Evolutionary conservation across 2,329 filamentous ascomycete species (phyloP).

Genomic region (Anthostomella pinea): DNA sequence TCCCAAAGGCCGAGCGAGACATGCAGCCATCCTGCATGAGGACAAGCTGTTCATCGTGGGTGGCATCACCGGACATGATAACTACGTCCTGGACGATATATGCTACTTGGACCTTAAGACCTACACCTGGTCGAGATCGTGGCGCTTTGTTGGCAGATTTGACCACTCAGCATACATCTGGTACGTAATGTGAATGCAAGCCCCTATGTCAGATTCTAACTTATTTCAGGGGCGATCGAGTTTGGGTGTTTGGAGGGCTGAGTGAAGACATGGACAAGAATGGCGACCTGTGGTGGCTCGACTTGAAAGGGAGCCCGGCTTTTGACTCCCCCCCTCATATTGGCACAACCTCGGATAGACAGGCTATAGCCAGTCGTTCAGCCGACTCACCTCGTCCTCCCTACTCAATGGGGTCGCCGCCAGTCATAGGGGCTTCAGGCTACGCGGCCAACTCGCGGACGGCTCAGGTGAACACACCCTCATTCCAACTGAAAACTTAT

Average conservation of each 20-base stretch:
- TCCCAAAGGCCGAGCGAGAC: slow-evolving; percentile 85
- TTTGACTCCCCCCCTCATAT: slow-evolving; percentile 68
- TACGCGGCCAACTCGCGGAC: slow-evolving; percentile 68
- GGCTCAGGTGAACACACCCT: slow-evolving; percentile 64
- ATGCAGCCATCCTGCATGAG: slow-evolving; percentile 91
- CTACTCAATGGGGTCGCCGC: slow-evolving; percentile 48
- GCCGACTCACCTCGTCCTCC: slow-evolving; percentile 50
- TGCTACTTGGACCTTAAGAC: slow-evolving; percentile 97
- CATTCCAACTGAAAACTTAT: slow-evolving; percentile 67
- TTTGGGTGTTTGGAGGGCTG: slow-evolving; percentile 96
- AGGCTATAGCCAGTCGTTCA: slow-evolving; percentile 38
- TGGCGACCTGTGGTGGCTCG: slow-evolving; percentile 95
- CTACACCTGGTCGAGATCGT: slow-evolving; percentile 94
- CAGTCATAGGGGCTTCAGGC: slow-evolving; percentile 57
- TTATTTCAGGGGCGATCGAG: slow-evolving; percentile 60
- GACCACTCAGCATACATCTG: slow-evolving; percentile 95
- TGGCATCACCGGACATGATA: slow-evolving; percentile 91
- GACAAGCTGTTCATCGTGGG: slow-evolving; percentile 96
- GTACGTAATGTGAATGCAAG: no score
- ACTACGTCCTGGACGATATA: slow-evolving; percentile 89
- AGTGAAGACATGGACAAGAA: slow-evolving; percentile 97
- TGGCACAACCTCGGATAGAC: slow-evolving; percentile 47
- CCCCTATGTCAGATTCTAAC: no score
- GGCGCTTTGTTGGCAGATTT: slow-evolving; percentile 92
- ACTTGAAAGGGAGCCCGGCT: slow-evolving; percentile 85